Evolutionary conservation across 345 rosid species (phyloP), one percentile per base, ranked within the genome.

Genomic region (Barbarea vulgaris): DNA sequence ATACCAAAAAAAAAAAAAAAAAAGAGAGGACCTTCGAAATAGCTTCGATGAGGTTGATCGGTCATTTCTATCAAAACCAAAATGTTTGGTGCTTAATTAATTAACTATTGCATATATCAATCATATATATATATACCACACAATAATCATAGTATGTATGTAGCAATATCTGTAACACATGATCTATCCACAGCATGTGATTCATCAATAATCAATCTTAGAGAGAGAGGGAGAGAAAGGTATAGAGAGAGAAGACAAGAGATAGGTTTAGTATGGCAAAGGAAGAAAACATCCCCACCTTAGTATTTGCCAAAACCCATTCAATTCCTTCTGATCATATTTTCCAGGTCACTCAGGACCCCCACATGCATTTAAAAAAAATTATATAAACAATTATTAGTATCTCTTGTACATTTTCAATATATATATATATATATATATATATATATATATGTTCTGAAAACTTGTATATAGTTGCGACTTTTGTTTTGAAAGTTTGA

Each of bases 241-340:
- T 27, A 27, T 27, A 27, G 22, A 56, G n/a, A 67, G 56, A 58
- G 44, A 42, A 33, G 58, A 59, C 30, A 72, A 33, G 28, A 51
- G 69, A 62, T 51, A 62, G 76, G 69, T 72, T 61, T 37, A 72
- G 77, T 51, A 51, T 9, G 69, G 77, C 70, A 72, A 63, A 72
- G 62, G 54, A 63, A 72, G 77, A 52, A 52, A 52, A 39, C 42
- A 62, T 37, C 77, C 77, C 77, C 77, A 63, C 77, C 77, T 63
- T 63, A 63, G 63, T 52, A 63, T 73, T 72, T 13, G 69, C 70
- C 69, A 73, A 73, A 51, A 51, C 42, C 61, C 70, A 73, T 51
- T 62, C 42, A 73, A 37, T 63, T 62, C 37, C 54, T 62, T 27
- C 51, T 50, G 53, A 62, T 72, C 77, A 62, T 28, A 8, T 1